These are phyloP conservation scores for Adansonia grandidieri DNA, from an alignment of 441 rosid species.

Conservation along the genomic window DNA sequence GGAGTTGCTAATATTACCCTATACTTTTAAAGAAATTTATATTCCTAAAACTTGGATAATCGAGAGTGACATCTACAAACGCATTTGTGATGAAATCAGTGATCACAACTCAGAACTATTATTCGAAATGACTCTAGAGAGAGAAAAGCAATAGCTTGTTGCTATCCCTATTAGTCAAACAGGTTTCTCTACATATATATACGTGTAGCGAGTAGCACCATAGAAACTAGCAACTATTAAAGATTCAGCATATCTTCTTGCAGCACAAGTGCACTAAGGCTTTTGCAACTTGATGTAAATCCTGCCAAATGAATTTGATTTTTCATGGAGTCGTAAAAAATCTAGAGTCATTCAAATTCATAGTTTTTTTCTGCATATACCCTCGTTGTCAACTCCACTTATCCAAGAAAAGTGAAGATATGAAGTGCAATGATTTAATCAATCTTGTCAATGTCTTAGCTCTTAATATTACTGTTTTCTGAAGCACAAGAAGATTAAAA, in stretches of 20 bases:
- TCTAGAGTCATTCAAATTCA: neutral
- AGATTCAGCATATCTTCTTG: slow-evolving; percentile 6
- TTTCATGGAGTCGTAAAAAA: neutral
- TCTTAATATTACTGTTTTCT: slow-evolving; percentile 17
- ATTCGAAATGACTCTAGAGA: too few species aligned
- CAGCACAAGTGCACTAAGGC: slow-evolving; percentile 13
- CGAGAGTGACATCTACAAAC: too few species aligned
- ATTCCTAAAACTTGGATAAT: too few species aligned
- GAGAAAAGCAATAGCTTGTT: too few species aligned
- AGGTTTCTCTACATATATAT: neutral
- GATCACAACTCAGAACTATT: neutral
- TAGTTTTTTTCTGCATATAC: neutral
- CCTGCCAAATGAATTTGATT: slow-evolving; percentile 11
- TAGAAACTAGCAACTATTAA: slow-evolving; percentile 10
- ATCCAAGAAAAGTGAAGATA: slow-evolving; percentile 8
- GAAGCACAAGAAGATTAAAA: neutral
- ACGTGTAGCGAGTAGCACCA: neutral
- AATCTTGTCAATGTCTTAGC: slow-evolving; percentile 14
- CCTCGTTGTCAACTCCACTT: slow-evolving; percentile 4
- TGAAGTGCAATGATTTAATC: neutral
- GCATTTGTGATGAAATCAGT: too few species aligned
- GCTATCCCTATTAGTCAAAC: too few species aligned
- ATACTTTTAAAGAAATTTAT: too few species aligned
- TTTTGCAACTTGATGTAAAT: neutral
- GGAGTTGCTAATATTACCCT: too few species aligned